A percentile compares a stretch with the other conserved stretches of the same genome.
Evolutionary conservation across 495 filamentous ascomycete species (phyloP).

Genomic region (Immersiella caudata): DNA sequence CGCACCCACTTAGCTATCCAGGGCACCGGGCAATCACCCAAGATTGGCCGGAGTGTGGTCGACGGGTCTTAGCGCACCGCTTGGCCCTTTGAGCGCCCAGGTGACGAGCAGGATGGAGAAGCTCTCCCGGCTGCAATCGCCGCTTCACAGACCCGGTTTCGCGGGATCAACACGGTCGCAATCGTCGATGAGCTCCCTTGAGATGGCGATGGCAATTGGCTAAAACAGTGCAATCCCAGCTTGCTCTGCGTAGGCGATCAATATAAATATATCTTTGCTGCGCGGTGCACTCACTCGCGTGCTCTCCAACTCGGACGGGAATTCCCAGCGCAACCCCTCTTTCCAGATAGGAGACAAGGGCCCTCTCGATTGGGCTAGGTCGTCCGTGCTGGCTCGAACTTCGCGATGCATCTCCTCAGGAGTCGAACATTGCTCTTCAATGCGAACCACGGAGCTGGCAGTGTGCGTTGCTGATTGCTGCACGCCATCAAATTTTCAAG

Average conservation of each 20-base stretch:
- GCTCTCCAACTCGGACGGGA: background rate
- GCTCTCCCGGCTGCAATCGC: background rate
- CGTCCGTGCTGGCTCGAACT: background rate
- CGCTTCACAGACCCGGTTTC: background rate
- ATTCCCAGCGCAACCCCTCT: conserved; percentile 5
- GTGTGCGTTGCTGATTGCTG: background rate
- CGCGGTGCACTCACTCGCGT: background rate
- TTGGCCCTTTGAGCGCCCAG: background rate
- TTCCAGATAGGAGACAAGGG: background rate
- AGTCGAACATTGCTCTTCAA: background rate
- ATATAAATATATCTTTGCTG: background rate
- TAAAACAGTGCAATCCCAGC: background rate
- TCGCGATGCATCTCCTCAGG: conserved; percentile 10
- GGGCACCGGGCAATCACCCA: conserved; percentile 8
- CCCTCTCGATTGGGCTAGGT: background rate
- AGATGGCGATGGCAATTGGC: background rate
- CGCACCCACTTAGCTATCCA: conserved; percentile 5
- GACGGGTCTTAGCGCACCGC: conserved; percentile 3
- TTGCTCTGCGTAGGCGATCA: background rate
- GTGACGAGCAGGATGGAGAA: background rate
- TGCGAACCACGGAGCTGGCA: background rate
- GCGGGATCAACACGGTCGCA: background rate
- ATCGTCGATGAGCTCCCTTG: background rate
- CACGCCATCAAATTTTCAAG: background rate
- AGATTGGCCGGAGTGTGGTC: conserved; percentile 5